Evolutionary conservation across 2,329 filamentous ascomycete genomes (phyloP).

Genomic region (Aureobasidium sp.): DNA sequence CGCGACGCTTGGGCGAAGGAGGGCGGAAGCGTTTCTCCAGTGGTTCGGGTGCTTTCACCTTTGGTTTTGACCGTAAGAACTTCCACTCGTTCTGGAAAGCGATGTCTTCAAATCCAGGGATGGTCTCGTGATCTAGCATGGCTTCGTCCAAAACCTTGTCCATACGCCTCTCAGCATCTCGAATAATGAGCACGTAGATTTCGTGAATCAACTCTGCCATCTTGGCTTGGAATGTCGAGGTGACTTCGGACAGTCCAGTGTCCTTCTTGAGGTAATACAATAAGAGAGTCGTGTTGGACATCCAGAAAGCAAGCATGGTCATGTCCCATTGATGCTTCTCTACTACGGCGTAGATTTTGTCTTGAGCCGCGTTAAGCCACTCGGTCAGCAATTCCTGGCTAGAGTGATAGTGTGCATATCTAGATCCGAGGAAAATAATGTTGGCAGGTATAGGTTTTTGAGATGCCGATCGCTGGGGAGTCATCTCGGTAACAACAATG

Average conservation of each 20-base stretch:
- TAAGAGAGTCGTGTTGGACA: slow-evolving; percentile 92
- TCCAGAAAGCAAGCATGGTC: slow-evolving; percentile 98
- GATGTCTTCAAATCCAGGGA: slow-evolving; percentile 93
- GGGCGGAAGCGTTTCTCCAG: slow-evolving; percentile 85
- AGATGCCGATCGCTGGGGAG: slow-evolving; percentile 86
- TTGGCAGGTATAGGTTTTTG: slow-evolving; percentile 98
- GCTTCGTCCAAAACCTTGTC: slow-evolving; percentile 90
- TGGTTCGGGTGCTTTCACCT: slow-evolving; percentile 77
- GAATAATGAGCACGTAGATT: slow-evolving; percentile 95
- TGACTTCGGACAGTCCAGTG: slow-evolving; percentile 68
- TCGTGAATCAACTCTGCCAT: slow-evolving; percentile 94
- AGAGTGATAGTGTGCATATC: slow-evolving; percentile 95
- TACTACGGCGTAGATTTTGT: slow-evolving; percentile 96
- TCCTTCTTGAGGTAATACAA: slow-evolving; percentile 97
- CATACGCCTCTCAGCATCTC: slow-evolving; percentile 89
- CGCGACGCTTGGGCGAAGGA: slow-evolving; percentile 85
- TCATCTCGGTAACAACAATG: slow-evolving; percentile 97
- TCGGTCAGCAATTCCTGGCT: slow-evolving; percentile 75
- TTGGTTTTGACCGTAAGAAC: slow-evolving; percentile 83
- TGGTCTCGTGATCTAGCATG: slow-evolving; percentile 97
- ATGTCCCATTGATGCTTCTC: slow-evolving; percentile 97
- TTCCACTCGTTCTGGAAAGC: slow-evolving; percentile 99
- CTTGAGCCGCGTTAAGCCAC: slow-evolving; percentile 78
- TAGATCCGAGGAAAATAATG: slow-evolving; percentile 88
- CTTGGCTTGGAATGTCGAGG: slow-evolving; percentile 83